Conservation (phyloP, 2,329 filamentous ascomycete genomes). For the Colletotrichum echinochloae region DNA sequence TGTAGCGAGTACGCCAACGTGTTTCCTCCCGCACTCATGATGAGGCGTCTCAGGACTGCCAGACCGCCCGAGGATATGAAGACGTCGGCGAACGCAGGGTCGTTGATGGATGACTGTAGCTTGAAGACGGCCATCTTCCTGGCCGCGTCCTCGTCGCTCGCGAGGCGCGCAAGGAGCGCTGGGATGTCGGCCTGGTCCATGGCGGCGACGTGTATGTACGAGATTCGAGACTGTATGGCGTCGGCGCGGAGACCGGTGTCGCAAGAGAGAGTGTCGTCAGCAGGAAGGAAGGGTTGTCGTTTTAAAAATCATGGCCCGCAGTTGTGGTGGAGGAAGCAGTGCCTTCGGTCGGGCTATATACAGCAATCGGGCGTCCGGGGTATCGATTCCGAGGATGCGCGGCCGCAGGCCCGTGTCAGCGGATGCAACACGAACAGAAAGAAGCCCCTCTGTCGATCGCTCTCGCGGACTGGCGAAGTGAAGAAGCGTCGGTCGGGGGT, state of each 20-base stretch:
- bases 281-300: slow-evolving; percentile 18
- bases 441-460: slow-evolving; percentile 29
- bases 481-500: slow-evolving; percentile 21
- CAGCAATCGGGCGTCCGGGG: slow-evolving; percentile 24
- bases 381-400: slow-evolving; percentile 17
- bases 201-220: slow-evolving; percentile 36
- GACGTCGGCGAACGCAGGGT: slow-evolving; percentile 94
- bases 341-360: slow-evolving; percentile 20
- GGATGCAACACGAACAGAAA: slow-evolving; percentile 29
- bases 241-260: slow-evolving; percentile 31
- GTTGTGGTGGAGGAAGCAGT: slow-evolving; percentile 1
- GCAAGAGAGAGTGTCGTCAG: slow-evolving; percentile 31
- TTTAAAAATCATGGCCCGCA: slow-evolving; percentile 31
- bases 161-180: slow-evolving; percentile 71
- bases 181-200: slow-evolving; percentile 78
- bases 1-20: slow-evolving; percentile 96
- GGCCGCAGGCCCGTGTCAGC: slow-evolving; percentile 29
- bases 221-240: slow-evolving; percentile 17
- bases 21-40: slow-evolving; percentile 88
- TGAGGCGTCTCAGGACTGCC: slow-evolving; percentile 82
- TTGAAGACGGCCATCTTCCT: slow-evolving; percentile 99
- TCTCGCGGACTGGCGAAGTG: slow-evolving; percentile 5
- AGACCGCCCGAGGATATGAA: slow-evolving; percentile 94
- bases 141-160: slow-evolving; percentile 84
- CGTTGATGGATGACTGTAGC: slow-evolving; percentile 93